phyloP scores from a whole-genome alignment of 2,329 filamentous ascomycete species.

The Microcyclosporella mali region DNA sequence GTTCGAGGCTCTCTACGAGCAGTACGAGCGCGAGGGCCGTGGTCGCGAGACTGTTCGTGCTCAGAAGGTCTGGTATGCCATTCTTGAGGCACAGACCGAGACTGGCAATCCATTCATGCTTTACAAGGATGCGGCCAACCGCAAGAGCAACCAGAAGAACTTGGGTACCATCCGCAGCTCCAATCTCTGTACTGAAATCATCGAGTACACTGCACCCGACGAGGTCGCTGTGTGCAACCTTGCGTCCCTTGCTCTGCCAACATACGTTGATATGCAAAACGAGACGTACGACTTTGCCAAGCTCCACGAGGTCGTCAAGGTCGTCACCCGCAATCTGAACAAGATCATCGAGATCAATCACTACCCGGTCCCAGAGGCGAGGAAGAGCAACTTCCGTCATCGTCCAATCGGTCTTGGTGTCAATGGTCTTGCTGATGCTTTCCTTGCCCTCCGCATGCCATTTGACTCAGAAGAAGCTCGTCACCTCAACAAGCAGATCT shows the following conservation, averaged over 20 bases:
- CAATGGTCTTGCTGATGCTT: slow-evolving; percentile 94
- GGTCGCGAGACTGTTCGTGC: slow-evolving; percentile 90
- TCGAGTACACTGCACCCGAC: slow-evolving; percentile 94
- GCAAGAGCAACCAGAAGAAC: slow-evolving; percentile 99
- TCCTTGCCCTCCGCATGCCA: slow-evolving; percentile 91
- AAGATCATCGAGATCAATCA: slow-evolving; percentile 98
- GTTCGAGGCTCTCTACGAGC: slow-evolving; percentile 88
- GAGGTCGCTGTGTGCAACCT: slow-evolving; percentile 99
- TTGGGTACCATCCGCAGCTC: slow-evolving; percentile 96
- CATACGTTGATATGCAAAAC: slow-evolving; percentile 79
- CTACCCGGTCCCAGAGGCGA: slow-evolving; percentile 92
- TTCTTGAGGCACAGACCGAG: slow-evolving; percentile 96
- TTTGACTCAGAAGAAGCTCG: slow-evolving; percentile 95
- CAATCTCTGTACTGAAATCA: slow-evolving; percentile 97
- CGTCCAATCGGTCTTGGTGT: slow-evolving; percentile 94
- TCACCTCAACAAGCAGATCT: slow-evolving; percentile 95
- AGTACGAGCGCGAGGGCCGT: slow-evolving; percentile 79
- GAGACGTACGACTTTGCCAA: slow-evolving; percentile 93
- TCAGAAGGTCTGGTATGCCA: slow-evolving; percentile 99
- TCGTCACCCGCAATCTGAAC: slow-evolving; percentile 93
- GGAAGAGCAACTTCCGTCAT: slow-evolving; percentile 95
- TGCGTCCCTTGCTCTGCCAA: slow-evolving; percentile 85
- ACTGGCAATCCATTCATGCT: slow-evolving; percentile 99
- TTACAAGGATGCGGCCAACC: slow-evolving; percentile 98
- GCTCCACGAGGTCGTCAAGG: slow-evolving; percentile 87